Evolutionary conservation across 2,329 filamentous ascomycete species (phyloP), one percentile per base, ranked within the genome.

Genomic region (Fusarium sp.): DNA sequence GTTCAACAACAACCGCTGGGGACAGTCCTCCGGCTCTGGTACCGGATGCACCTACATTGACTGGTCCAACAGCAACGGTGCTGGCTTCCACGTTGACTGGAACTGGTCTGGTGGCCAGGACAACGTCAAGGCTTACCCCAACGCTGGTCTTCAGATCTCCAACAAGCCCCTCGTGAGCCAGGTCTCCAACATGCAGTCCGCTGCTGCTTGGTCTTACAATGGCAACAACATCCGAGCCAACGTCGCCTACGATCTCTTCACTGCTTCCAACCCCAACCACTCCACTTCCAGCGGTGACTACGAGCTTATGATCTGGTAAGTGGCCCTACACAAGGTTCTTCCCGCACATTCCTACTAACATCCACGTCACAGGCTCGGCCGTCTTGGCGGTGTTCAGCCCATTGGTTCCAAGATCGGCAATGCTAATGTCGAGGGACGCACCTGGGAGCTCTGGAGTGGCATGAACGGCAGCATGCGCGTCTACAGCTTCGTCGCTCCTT

Each of bases 1-100:
- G 42, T 63, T 63, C 42, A 63, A 63, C 58, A 63, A 63, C 42
- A 63, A 63, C 58, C 60, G 60, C 11, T 63, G 58, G 58, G 60
- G 60, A 6, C 60, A 63, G 30, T 7, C 28, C 37, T 63, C 60
- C 1, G 60, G 60, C 12, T 48, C 58, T 25, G 58, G 60, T 3
- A 48, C 42, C 39, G 58, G 62, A 37, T 63, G 58, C 18, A 63
- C 60, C 13, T 63, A 63, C 34, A 37, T 63, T 7, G 58, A 63
- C 49, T 63, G 60, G 60, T 48, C 60, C 14, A 63, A 63, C 58
- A 63, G 48, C 34, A 62, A 63, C 19, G 60, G 60, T 8, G 60
- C 60, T 10, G 58, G 58, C 61, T 63, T 42, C 48, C 60, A 63
- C 23, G 49, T 61, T 10, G 42, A 63, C 49, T 63, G 58, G 60